Evolutionary conservation across 768 basidiomycete genomes (phyloP).

Genomic region (Rhizopogon roseolus): DNA sequence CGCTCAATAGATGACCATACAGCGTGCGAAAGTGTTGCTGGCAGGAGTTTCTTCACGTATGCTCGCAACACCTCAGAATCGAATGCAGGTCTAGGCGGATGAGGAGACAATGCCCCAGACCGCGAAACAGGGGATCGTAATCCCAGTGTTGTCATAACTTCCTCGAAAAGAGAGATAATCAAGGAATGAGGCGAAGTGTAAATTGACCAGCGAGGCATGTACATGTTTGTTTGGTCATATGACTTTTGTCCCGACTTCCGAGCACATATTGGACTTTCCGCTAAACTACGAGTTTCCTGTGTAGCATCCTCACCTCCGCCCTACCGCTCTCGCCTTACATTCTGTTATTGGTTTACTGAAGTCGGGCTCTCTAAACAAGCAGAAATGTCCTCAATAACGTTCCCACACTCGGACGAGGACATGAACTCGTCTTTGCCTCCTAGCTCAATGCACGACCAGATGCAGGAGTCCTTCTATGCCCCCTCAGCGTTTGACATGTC

Average conservation of each 20-base stretch:
- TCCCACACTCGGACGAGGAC: constrained; percentile 42
- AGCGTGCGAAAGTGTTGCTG: constrained; percentile 58
- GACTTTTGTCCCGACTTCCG: constrained; percentile 7
- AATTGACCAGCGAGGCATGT: not conserved
- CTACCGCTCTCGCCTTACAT: not conserved
- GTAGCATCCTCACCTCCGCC: not conserved
- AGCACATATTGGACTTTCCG: not conserved
- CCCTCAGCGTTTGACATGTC: constrained; percentile 54
- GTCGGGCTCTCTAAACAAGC: not conserved
- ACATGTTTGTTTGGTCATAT: constrained; percentile 19
- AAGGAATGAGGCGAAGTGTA: not conserved
- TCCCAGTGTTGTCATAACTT: constrained; percentile 26
- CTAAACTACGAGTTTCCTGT: not conserved
- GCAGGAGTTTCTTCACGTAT: constrained; percentile 80
- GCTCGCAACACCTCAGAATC: constrained; percentile 68
- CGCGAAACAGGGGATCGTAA: constrained; percentile 60
- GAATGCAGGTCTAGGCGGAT: constrained; percentile 49
- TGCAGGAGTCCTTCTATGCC: constrained; percentile 44
- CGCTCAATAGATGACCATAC: constrained; percentile 68
- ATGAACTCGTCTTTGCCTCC: constrained; percentile 33
- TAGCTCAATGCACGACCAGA: constrained; percentile 28
- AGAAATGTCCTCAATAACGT: constrained; percentile 64
- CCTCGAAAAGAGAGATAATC: not conserved
- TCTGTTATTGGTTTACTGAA: not conserved
- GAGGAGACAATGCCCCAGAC: constrained; percentile 51